Conservation (phyloP, 2,329 filamentous ascomycete genomes). For the Clarireedia hainanense region DNA sequence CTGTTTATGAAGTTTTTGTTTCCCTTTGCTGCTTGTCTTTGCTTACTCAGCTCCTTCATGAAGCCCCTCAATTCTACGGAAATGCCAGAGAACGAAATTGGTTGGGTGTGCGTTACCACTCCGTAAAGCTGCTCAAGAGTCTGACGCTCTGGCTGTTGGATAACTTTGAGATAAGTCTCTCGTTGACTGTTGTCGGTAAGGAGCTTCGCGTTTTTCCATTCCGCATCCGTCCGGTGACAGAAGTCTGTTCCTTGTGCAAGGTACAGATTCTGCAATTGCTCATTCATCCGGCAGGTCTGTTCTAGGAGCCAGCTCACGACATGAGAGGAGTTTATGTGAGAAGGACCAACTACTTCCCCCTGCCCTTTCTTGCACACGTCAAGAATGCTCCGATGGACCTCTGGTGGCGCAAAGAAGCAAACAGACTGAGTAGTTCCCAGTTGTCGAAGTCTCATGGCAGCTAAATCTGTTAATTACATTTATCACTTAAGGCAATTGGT, state of each 20-base stretch:
- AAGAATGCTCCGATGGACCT: constrained; percentile 42
- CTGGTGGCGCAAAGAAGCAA: constrained; percentile 25
- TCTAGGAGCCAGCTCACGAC: constrained; percentile 56
- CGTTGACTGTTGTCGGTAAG: constrained; percentile 32
- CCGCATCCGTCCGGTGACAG: constrained; percentile 46
- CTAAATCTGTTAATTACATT: constrained; percentile 27
- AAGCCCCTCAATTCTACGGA: neutral
- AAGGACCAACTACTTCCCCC: neutral
- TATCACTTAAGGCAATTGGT: too few relatives aligned
- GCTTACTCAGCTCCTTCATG: constrained; percentile 29
- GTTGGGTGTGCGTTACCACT: constrained; percentile 15
- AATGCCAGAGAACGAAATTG: constrained; percentile 13
- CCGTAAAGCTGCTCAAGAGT: constrained; percentile 52
- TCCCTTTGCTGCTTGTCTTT: constrained; percentile 34
- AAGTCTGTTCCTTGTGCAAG: constrained; percentile 54
- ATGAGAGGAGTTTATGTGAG: constrained; percentile 30
- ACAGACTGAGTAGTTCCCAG: constrained; percentile 35
- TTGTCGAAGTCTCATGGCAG: constrained; percentile 58
- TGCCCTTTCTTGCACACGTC: constrained; percentile 33
- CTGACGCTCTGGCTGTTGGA: constrained; percentile 47
- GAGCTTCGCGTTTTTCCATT: constrained; percentile 31
- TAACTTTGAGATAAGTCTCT: constrained; percentile 33
- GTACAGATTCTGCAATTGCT: constrained; percentile 51
- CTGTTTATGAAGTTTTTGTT: constrained; percentile 36
- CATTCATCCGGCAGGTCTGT: constrained; percentile 52